phyloP scores from a whole-genome alignment of 1,139 yeast genomes.

The Protomyces lactucae-debilis region DNA sequence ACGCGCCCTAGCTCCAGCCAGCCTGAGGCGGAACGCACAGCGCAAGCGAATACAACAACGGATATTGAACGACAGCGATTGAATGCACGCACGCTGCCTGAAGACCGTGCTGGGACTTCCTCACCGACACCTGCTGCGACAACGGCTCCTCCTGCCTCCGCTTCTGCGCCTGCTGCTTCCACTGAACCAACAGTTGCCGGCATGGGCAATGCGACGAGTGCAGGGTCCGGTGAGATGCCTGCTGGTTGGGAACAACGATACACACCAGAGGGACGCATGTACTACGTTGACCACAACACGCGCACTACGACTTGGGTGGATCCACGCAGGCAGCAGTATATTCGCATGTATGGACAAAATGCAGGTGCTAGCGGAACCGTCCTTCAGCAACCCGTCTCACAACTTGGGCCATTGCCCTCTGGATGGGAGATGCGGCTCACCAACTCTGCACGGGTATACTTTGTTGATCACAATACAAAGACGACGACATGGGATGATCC shows the following conservation, averaged over 20 bases:
- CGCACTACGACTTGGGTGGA: constrained; percentile 99
- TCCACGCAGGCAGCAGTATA: constrained; percentile 91
- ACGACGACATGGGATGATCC: constrained; percentile 99
- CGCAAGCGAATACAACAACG: constrained; percentile 47
- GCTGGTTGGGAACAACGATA: constrained; percentile 99
- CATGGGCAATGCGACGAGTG: constrained; percentile 78
- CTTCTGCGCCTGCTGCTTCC: constrained; percentile 68
- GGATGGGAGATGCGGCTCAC: constrained; percentile 99
- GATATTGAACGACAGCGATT: constrained; percentile 89
- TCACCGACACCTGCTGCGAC: constrained; percentile 39
- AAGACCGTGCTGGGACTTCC: constrained; percentile 43
- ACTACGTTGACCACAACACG: constrained; percentile 96
- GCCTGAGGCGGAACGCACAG: constrained; percentile 31
- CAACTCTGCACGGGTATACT: constrained; percentile 94
- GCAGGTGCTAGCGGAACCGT: constrained; percentile 63
- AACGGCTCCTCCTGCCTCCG: constrained; percentile 44
- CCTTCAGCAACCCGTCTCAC: constrained; percentile 98
- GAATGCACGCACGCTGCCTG: constrained; percentile 85
- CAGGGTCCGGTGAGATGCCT: constrained; percentile 94
- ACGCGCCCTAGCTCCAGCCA: constrained; percentile 75
- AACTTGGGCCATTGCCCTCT: constrained; percentile 93
- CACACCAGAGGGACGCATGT: constrained; percentile 97
- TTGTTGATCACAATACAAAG: constrained; percentile 97
- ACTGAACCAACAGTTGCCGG: constrained; percentile 42
- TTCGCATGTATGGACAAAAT: constrained; percentile 74